Percentiles rank a stretch among this genome's conserved stretches.
These are phyloP conservation scores for Aspergillus heteromorphus DNA, from an alignment of 495 filamentous ascomycete genomes.

Conservation along the genomic window DNA sequence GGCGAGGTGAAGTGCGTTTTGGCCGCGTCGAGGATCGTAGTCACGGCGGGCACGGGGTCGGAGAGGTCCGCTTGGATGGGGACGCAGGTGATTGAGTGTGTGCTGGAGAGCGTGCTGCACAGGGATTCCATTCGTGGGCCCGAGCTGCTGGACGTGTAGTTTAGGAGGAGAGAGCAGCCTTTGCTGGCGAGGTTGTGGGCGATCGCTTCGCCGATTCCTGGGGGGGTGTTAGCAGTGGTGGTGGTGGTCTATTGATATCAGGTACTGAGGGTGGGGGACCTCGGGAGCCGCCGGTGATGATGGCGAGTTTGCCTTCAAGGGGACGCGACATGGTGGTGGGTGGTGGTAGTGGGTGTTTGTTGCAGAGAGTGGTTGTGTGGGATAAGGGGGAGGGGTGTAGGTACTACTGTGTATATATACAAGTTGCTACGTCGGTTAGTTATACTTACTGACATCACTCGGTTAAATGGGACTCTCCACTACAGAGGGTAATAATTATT, in stretches of 20 bases:
- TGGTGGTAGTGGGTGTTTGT: neutral
- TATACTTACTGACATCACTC: conserved; percentile 1
- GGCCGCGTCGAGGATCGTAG: conserved; percentile 30
- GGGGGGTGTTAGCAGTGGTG: too few species aligned
- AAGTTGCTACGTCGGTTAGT: neutral
- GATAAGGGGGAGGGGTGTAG: neutral
- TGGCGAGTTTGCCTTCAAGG: conserved; percentile 64
- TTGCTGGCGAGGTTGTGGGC: conserved; percentile 71
- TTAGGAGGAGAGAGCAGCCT: conserved; percentile 63
- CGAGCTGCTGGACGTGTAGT: conserved; percentile 62
- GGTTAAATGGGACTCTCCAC: neutral
- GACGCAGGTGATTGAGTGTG: conserved; percentile 39
- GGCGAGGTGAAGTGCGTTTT: conserved; percentile 48
- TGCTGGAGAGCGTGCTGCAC: conserved; percentile 34
- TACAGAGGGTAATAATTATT: too few species aligned
- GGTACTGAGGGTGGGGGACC: too few species aligned
- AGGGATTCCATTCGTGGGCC: conserved; percentile 36
- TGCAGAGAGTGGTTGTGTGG: neutral
- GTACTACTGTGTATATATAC: neutral
- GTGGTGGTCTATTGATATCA: too few species aligned
- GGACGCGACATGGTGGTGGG: conserved; percentile 23
- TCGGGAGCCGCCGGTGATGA: conserved; percentile 73
- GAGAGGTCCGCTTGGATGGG: conserved; percentile 55
- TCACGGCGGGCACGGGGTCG: conserved; percentile 33
- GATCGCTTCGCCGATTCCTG: conserved; percentile 85